These are phyloP conservation scores for Xylaria telfairii DNA, from an alignment of 495 filamentous ascomycete species.

Conservation along the genomic window DNA sequence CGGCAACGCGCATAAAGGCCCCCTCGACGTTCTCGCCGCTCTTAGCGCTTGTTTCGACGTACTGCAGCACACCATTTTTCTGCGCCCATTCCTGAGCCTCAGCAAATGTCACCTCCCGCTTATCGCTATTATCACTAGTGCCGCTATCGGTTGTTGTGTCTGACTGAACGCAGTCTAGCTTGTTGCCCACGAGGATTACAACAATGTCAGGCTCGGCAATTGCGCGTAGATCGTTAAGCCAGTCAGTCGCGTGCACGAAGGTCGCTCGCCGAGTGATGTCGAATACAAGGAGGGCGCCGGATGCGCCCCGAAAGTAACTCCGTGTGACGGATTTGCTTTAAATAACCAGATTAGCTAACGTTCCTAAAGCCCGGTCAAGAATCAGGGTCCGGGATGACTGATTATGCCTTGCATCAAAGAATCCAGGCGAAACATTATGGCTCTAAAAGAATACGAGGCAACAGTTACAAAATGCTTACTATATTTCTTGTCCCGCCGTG, in stretches of 20 bases:
- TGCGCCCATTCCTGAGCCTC: slow-evolving; percentile 91
- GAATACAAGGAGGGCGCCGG: slow-evolving; percentile 90
- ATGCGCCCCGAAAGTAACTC: slow-evolving; percentile 93
- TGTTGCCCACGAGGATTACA: slow-evolving; percentile 94
- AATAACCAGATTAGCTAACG: slow-evolving; percentile 6
- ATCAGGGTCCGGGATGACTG: neutral
- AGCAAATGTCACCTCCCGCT: slow-evolving; percentile 74
- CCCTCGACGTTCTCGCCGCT: slow-evolving; percentile 90
- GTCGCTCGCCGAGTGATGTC: slow-evolving; percentile 89
- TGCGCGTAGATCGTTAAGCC: slow-evolving; percentile 89
- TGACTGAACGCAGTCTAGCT: slow-evolving; percentile 72
- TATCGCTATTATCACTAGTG: slow-evolving; percentile 65
- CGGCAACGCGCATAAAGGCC: slow-evolving; percentile 90
- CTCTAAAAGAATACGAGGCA: neutral
- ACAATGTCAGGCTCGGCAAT: slow-evolving; percentile 95
- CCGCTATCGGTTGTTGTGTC: slow-evolving; percentile 44
- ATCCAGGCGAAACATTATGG: neutral
- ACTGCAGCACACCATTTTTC: slow-evolving; percentile 80
- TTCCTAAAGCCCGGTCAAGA: neutral
- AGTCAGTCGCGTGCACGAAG: slow-evolving; percentile 82
- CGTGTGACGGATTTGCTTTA: slow-evolving; percentile 81
- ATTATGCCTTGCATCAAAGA: neutral
- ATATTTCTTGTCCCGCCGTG: slow-evolving; percentile 93
- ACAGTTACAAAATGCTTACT: slow-evolving; percentile 30
- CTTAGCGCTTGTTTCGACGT: slow-evolving; percentile 96